Percentiles rank a stretch among this genome's conserved stretches.
Conservation (phyloP, 257 asterid species). For the Datura wrightii region DNA sequence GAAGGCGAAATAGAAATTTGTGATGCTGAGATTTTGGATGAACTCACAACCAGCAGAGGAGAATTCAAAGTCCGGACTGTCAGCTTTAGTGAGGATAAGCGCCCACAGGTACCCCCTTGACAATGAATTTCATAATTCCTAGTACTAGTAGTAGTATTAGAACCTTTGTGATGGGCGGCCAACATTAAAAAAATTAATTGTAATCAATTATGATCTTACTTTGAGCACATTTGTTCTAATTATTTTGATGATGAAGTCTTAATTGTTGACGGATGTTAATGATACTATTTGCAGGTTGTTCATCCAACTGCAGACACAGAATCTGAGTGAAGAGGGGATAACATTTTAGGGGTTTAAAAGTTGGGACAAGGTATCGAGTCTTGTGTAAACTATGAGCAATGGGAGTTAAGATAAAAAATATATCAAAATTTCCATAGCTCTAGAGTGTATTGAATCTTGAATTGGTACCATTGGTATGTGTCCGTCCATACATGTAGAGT, state of each 20-base stretch:
- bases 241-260: neutral
- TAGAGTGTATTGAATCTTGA: neutral
- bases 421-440: neutral
- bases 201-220: no score
- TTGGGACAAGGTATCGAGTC: neutral
- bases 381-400: neutral
- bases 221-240: no score
- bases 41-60: constrained; percentile 64
- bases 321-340: neutral
- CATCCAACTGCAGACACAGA: constrained; percentile 14
- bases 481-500: neutral
- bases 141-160: neutral
- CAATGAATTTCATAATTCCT: neutral
- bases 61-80: constrained; percentile 53
- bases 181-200: neutral
- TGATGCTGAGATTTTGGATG: constrained; percentile 63
- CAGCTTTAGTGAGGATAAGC: constrained; percentile 52
- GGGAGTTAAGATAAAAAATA: neutral
- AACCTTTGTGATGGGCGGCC: neutral
- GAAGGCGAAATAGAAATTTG: constrained; percentile 39
- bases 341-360: no score
- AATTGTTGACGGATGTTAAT: neutral
- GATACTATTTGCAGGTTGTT: constrained; percentile 23
- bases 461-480: neutral
- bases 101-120: constrained; percentile 41